Evolutionary conservation across 2,329 filamentous ascomycete genomes (phyloP), one percentile per base, ranked within the genome.

Genomic region (Magnaporthiopsis rhizophila): DNA sequence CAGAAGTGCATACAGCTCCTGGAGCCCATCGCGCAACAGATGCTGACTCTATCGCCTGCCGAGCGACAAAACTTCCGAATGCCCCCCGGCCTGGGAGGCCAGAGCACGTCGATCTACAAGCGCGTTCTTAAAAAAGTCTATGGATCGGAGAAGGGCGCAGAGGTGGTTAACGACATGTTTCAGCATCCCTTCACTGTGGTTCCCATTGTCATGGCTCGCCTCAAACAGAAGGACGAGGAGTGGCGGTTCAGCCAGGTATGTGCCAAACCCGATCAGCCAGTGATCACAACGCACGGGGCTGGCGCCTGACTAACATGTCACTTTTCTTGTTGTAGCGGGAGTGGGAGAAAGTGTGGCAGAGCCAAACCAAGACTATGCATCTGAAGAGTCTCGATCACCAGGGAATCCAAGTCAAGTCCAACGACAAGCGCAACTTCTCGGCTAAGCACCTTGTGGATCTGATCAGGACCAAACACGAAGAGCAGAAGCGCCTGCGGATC

Each of bases 261-360:
- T 68, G 30, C 28, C 21, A 38, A 26, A 36, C 15, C 32, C 3
- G 61, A 36, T n/a, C 45, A 24, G 13, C 15, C 32, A 9, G 32
- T 28, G 11, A 11, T 57, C 38, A 21, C 53, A 50, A 13, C 8
- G 26, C 24, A 45, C n/a, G 45, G 45, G 34, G 28, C 36, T 28
- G 59, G n/a, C 28, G 24, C 12, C 26, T 13, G 30, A 58, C 57
- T 58, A 28, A 58, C 57, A 58, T 15, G 7, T 9, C 21, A 58
- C 6, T 56, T 62, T 3, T 4, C 26, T 24, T 65, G 50, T 65
- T 15, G 53, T 26, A 91, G 81, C 91, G 95, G 38, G 96, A 99
- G 74, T 99, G 95, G 95, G 93, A 98, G 76, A 97, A 97, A 77
- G 92, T 99, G 9, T 99, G 95, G 95, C 92, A 95, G 68, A 89